A percentile compares a stretch with the other conserved stretches of the same genome.
Conservation (phyloP, 352 stramenopile species). For the Pythium monospermum region DNA sequence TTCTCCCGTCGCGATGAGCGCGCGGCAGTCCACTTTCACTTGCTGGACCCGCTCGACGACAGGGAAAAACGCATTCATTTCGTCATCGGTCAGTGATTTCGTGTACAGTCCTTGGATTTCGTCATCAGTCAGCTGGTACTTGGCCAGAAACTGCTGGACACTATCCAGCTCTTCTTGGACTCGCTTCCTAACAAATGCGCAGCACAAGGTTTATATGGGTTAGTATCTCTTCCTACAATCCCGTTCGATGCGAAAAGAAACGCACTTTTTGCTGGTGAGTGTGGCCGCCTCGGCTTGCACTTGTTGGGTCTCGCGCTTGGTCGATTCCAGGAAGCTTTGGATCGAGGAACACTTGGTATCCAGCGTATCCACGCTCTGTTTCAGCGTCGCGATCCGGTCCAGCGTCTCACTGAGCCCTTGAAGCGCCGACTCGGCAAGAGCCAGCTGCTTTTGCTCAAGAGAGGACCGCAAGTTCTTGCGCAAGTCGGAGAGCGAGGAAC, state of each 20-base stretch:
- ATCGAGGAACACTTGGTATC: slow-evolving; percentile 44
- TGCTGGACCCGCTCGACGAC: slow-evolving; percentile 67
- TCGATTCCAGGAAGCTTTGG: slow-evolving; percentile 50
- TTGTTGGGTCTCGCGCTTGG: slow-evolving; percentile 60
- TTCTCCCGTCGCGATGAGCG: slow-evolving; percentile 38
- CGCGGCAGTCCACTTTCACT: slow-evolving; percentile 65
- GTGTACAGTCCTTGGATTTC: slow-evolving; percentile 57
- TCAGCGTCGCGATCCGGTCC: slow-evolving; percentile 30
- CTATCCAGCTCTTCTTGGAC: slow-evolving; percentile 45
- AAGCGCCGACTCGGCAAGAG: slow-evolving; percentile 42
- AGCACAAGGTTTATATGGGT: no score
- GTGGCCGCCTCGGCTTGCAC: slow-evolving; percentile 48
- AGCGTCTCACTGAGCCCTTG: slow-evolving; percentile 38
- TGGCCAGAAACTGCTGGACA: slow-evolving; percentile 51
- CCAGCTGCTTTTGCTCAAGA: slow-evolving; percentile 50
- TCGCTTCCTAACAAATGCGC: slow-evolving; percentile 38
- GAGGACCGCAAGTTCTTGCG: slow-evolving; percentile 38
- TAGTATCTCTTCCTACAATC: no score
- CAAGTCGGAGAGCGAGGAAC: slow-evolving; percentile 33
- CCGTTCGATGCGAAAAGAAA: neutral
- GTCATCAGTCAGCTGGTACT: slow-evolving; percentile 66
- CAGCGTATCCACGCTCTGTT: slow-evolving; percentile 33
- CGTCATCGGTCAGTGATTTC: slow-evolving; percentile 30
- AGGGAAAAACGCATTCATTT: slow-evolving; percentile 59
- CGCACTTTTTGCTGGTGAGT: slow-evolving; percentile 40